These are phyloP conservation scores for Trichocladium uniseriatum DNA, from an alignment of 495 filamentous ascomycete genomes.

Conservation along the genomic window DNA sequence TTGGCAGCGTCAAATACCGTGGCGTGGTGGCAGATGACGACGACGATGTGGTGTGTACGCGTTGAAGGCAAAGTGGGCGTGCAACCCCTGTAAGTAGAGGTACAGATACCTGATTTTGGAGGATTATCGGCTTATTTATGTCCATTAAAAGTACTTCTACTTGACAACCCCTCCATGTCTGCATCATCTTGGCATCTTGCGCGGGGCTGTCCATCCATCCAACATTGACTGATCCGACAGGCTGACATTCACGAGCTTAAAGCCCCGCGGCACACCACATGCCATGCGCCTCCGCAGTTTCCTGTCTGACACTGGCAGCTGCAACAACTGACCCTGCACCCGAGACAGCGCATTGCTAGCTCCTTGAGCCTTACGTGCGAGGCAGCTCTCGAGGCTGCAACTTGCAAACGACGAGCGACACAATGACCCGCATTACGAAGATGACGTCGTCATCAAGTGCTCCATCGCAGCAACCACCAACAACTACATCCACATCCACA, in stretches of 20 bases:
- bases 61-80: neutral
- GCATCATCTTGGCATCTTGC: slow-evolving; percentile 7
- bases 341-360: no score
- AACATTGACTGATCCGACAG: neutral
- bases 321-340: no score
- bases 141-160: no score
- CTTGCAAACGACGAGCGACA: neutral
- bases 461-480: neutral
- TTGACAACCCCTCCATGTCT: slow-evolving; percentile 6
- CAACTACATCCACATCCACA: neutral
- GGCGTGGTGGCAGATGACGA: slow-evolving; percentile 3
- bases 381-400: no score
- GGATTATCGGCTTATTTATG: no score
- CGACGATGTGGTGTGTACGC: slow-evolving; percentile 1
- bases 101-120: no score
- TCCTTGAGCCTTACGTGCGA: no score
- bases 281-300: neutral
- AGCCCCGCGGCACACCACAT: neutral
- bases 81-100: neutral
- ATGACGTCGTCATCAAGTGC: slow-evolving; percentile 12
- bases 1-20: neutral
- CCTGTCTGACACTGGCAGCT: neutral
- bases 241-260: neutral
- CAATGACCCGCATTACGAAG: slow-evolving; percentile 21
- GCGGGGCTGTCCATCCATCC: slow-evolving; percentile 4